Base-by-base conservation (phyloP, 2,329 filamentous ascomycete genomes). In the Leptoxyphium fumago region DNA sequence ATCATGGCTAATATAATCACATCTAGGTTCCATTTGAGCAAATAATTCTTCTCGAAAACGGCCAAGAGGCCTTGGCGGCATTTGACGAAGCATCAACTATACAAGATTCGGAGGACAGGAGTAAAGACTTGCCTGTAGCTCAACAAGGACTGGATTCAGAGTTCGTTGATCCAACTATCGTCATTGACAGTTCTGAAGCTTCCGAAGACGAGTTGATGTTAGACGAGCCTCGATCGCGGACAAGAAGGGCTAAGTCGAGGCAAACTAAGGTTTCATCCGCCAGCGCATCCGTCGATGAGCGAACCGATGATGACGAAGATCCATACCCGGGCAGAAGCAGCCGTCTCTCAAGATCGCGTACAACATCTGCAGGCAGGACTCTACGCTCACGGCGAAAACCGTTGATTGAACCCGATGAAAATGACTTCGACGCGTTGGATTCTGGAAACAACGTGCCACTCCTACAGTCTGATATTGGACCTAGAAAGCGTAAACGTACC, bases 41-140 rank as follows among this genome's bases (percentile, higher is more conserved):
- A 29, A 59, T 75, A 2, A 50, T 71, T 10, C 48, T 57, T 2
- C 60, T 70, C 26, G 56, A 64, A 9, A 70, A 72, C 55, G 72
- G 73, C 14, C 53, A 60, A 40, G 59, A 62, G 47, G 69, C 70
- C 14, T 57, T 75, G 32, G 32, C 32, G 5, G 11, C 32, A 9
- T 36, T 36, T 36, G 32, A 36, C 32, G 32, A 36, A 44, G 13
- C 39, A 46, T 10, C 45, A 44, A 10, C 38, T 41, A 10, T 21
- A 43, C 13, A 36, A 26, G 21, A 26, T 26, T 26, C 21, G 21
- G 4, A 26, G 21, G 21, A 26, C 21, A 26, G 21, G 7, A 7
- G 4, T 26, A 7, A 26, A 26, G 21, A 26, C 21, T 26, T 26
- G 21, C 21, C 21, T 3, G 21, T 7, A 7, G 32, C 15, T 15